Evolutionary conservation across 495 filamentous ascomycete genomes (phyloP).

Genomic region (Aspergillus sclerotioniger): DNA sequence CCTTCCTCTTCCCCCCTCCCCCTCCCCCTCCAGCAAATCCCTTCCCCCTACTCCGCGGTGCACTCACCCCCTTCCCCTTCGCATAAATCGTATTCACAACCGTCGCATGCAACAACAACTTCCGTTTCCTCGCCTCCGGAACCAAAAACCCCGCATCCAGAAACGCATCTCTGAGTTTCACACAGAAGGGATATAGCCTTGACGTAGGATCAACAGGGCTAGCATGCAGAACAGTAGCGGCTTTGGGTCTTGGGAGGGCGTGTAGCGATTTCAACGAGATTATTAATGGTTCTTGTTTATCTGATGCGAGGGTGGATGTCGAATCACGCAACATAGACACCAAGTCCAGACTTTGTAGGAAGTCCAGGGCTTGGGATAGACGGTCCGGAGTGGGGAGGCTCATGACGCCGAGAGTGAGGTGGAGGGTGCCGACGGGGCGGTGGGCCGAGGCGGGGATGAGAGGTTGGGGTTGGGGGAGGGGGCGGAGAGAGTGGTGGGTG

Average conservation of each 20-base stretch:
- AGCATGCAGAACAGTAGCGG: constrained; percentile 54
- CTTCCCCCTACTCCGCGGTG: neutral
- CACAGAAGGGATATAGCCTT: constrained; percentile 61
- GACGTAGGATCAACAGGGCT: constrained; percentile 54
- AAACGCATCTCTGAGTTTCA: constrained; percentile 59
- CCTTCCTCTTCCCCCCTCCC: constrained; percentile 35
- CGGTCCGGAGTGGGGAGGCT: constrained; percentile 57
- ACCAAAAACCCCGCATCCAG: constrained; percentile 59
- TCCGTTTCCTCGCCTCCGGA: constrained; percentile 38
- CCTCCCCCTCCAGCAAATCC: constrained; percentile 15
- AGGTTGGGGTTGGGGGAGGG: constrained; percentile 6
- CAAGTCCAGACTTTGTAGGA: constrained; percentile 57
- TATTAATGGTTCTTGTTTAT: constrained; percentile 18
- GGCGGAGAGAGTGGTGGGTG: neutral
- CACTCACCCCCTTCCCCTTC: constrained; percentile 33
- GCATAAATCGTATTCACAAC: constrained; percentile 86
- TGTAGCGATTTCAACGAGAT: constrained; percentile 41
- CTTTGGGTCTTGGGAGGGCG: constrained; percentile 30
- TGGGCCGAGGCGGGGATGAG: constrained; percentile 59
- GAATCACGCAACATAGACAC: constrained; percentile 41
- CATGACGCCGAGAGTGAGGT: constrained; percentile 88
- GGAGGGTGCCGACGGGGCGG: constrained; percentile 75
- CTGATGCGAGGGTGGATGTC: neutral
- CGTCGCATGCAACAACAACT: constrained; percentile 76
- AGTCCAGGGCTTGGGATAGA: constrained; percentile 55